A percentile compares a stretch with the other conserved stretches of the same genome.
Evolutionary conservation across 257 asterid genomes (phyloP).

Genomic region (Leptodermis oblonga): DNA sequence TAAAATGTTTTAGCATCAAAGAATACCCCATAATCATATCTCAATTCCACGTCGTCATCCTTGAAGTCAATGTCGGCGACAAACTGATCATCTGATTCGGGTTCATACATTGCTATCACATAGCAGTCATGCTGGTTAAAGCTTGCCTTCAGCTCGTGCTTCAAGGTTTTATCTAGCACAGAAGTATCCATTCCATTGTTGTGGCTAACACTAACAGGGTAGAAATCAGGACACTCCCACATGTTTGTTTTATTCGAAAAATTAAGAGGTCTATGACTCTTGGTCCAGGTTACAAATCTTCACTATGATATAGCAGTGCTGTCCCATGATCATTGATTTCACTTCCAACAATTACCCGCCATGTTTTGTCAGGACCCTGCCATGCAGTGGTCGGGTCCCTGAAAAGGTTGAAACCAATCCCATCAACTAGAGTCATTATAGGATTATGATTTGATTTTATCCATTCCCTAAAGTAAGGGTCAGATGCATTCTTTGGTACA

Average conservation of each 20-base stretch:
- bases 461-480: slow-evolving; percentile 64
- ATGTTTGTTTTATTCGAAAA: slow-evolving; percentile 39
- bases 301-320: slow-evolving; percentile 44
- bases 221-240: slow-evolving; percentile 84
- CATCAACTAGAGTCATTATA: slow-evolving; percentile 32
- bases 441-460: slow-evolving; percentile 62
- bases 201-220: slow-evolving; percentile 34
- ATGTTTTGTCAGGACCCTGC: slow-evolving; percentile 49
- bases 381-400: slow-evolving; percentile 87
- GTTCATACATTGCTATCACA: slow-evolving; percentile 45
- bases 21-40: slow-evolving; percentile 68
- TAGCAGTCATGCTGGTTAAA: slow-evolving; percentile 53
- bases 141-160: slow-evolving; percentile 65
- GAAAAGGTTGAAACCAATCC: slow-evolving; percentile 35
- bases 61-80: slow-evolving; percentile 39
- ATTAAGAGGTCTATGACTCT: slow-evolving; percentile 46
- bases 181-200: slow-evolving; percentile 57
- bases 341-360: slow-evolving; percentile 51
- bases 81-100: slow-evolving; percentile 34
- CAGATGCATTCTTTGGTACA: slow-evolving; percentile 45
- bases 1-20: slow-evolving; percentile 77
- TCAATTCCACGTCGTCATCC: slow-evolving; percentile 48
- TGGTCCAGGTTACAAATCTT: slow-evolving; percentile 47
- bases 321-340: slow-evolving; percentile 39
- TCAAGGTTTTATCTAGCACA: slow-evolving; percentile 23